Base-by-base conservation (phyloP, 257 asterid genomes). In the Leonotis leonurus region DNA sequence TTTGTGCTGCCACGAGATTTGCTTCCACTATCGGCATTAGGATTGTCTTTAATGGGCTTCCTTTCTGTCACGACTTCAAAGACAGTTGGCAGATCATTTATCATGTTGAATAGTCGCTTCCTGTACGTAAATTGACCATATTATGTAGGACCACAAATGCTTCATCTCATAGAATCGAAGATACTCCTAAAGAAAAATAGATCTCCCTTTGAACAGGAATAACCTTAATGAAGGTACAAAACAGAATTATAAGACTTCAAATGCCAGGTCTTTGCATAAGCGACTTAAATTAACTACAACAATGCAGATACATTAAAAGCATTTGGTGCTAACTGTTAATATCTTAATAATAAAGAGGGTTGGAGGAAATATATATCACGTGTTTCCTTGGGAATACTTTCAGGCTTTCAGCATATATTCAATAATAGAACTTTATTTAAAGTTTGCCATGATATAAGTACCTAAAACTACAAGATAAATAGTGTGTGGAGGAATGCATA, bases 1-100 rank as follows among this genome's bases (percentile, higher is more conserved):
- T 89, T 89, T 51, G 78, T 73, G 80, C 88, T 77, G 64, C 89
- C 91, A 58, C 95, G 95, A 51, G 95, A 86, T 76, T 61, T 89
- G 84, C 94, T 86, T 60, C 95, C 97, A 64, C 94, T 86, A 64
- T 89, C 97, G 2, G 85, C 87, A 74, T 84, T 86, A 63, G 93
- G 89, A 77, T 86, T 89, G 70, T 89, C 97, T 75, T 87, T 89
- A 48, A 70, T 66, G 46, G 95, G 85, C 60, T 87, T 87, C 77
- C 90, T 78, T 56, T 82, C 95, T 3, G 91, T 78, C 67, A 89
- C 91, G 27, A 84, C 89, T 78, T 83, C 97, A 73, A 86, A 89
- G 60, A 82, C 97, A 0, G 97, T 82, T 10, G 93, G 89, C 62
- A 78, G 78, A n/a, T 89, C 97, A 69, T 89, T 89, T 70, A 89